phyloP scores from a whole-genome alignment of 441 rosid genomes.

The Kokia cookei region DNA sequence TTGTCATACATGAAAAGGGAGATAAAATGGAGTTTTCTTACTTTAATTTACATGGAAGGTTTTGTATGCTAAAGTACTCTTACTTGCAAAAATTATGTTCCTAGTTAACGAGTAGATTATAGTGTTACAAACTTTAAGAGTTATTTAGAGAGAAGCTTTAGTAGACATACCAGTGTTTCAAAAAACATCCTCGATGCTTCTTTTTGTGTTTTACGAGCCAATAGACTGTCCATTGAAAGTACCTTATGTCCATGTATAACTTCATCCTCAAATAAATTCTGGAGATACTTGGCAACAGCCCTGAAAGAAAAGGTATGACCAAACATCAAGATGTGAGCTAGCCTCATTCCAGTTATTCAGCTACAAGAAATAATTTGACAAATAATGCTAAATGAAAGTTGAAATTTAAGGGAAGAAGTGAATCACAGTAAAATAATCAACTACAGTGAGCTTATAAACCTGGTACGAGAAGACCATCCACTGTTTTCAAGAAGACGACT shows the following conservation, averaged over 20 bases:
- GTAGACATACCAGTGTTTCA: conserved; percentile 81
- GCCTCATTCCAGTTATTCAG: not conserved
- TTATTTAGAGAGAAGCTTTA: not conserved
- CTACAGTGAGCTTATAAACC: conserved; percentile 38
- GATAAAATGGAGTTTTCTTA: not conserved
- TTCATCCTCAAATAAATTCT: conserved; percentile 67
- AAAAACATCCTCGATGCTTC: conserved; percentile 99
- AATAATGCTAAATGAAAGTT: not conserved
- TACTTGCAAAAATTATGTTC: not conserved
- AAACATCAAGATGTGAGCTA: conserved; percentile 1
- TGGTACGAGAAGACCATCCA: conserved; percentile 99
- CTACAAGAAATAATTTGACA: not conserved
- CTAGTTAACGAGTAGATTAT: not conserved
- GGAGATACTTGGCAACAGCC: conserved; percentile 95
- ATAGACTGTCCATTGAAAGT: conserved; percentile 58
- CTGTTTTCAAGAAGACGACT: conserved; percentile 71
- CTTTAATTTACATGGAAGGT: not conserved
- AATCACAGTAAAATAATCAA: not conserved
- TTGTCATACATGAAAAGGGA: not conserved
- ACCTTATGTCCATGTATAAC: conserved; percentile 49
- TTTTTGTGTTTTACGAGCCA: conserved; percentile 90
- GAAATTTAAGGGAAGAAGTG: not conserved
- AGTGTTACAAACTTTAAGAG: not conserved
- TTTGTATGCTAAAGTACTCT: not conserved
- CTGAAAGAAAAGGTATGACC: conserved; percentile 25